Conservation (phyloP, 495 filamentous ascomycete species). For the Hyaloscypha variabilis region DNA sequence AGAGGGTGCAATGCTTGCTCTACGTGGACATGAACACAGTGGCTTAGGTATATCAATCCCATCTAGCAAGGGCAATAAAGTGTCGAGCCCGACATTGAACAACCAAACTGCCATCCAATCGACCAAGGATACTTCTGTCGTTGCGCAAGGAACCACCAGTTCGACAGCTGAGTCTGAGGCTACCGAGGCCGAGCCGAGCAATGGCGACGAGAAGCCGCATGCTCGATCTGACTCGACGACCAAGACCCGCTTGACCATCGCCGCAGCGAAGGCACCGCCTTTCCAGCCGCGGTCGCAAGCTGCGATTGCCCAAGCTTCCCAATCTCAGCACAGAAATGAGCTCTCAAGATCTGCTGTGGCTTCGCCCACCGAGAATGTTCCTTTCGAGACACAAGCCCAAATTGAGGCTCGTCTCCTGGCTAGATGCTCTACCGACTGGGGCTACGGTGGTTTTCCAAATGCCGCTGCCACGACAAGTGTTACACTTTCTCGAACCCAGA, state of each 20-base stretch:
- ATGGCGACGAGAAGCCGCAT: background rate
- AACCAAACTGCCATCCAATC: background rate
- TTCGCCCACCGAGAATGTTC: background rate
- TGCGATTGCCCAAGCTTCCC: slow-evolving; percentile 5
- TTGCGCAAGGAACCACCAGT: background rate
- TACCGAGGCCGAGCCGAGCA: background rate
- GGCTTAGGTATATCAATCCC: background rate
- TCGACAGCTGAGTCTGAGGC: background rate
- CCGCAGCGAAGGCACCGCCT: slow-evolving; percentile 33
- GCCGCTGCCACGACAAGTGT: background rate
- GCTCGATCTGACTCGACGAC: slow-evolving; percentile 6
- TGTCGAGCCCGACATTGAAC: background rate
- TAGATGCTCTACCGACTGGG: slow-evolving; percentile 17
- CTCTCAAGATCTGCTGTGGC: background rate
- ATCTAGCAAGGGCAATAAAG: background rate
- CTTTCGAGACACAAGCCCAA: slow-evolving; percentile 7
- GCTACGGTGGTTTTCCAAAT: background rate
- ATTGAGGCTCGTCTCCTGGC: slow-evolving; percentile 21
- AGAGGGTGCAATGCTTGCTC: slow-evolving; percentile 6
- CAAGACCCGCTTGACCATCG: slow-evolving; percentile 26
- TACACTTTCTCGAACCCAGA: slow-evolving; percentile 19
- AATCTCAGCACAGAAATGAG: background rate
- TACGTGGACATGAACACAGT: background rate
- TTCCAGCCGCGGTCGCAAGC: slow-evolving; percentile 32
- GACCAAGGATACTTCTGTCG: background rate